Conservation (phyloP, 2,329 filamentous ascomycete genomes). For the Didymella glomerata region DNA sequence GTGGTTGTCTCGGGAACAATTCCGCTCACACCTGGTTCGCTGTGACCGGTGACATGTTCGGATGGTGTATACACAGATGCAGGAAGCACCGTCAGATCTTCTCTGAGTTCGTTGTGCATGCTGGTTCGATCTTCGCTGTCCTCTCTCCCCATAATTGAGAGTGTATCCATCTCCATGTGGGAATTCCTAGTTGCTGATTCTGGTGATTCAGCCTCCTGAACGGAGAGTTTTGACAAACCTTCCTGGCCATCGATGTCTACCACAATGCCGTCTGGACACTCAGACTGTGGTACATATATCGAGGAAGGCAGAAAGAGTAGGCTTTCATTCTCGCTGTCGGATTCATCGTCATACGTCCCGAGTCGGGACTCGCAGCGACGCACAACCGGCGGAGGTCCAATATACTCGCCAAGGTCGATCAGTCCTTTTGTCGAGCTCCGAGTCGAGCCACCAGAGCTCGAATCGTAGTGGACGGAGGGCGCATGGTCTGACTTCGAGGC, state of each 20-base stretch:
- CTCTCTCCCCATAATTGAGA: background rate
- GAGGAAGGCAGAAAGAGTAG: background rate
- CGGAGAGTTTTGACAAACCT: background rate
- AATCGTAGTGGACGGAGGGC: background rate
- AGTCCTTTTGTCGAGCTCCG: background rate
- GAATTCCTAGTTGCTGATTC: background rate
- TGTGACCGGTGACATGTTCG: background rate
- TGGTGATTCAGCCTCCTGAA: background rate
- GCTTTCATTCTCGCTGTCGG: background rate
- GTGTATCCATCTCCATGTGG: background rate
- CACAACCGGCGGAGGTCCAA: background rate
- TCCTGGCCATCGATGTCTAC: background rate
- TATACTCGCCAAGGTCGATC: background rate
- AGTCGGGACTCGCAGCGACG: background rate
- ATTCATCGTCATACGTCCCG: background rate
- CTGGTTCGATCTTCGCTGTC: background rate
- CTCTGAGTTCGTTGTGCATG: no score
- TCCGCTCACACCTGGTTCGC: background rate
- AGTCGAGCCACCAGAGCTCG: background rate
- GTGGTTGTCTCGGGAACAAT: background rate
- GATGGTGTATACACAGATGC: background rate
- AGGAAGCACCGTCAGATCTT: background rate
- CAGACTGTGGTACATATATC: background rate
- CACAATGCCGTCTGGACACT: background rate
- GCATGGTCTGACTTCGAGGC: background rate